A percentile compares a stretch with the other conserved stretches of the same genome.
phyloP scores from a whole-genome alignment of 2,329 filamentous ascomycete species.

The Gyromitra esculenta region DNA sequence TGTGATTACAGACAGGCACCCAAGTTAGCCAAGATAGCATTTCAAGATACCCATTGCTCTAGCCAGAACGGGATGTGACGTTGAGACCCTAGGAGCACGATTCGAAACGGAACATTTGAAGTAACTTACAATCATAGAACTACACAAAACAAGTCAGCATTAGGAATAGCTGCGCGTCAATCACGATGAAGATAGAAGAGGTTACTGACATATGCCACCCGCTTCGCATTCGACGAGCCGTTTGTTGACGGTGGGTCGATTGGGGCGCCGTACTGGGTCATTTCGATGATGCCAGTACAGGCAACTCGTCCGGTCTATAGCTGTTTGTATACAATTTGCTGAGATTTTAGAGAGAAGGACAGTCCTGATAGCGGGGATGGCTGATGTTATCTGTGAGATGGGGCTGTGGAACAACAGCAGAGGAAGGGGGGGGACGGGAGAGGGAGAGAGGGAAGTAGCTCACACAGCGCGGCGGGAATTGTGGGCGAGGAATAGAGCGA shows the following conservation, averaged over 20 bases:
- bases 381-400: conserved; percentile 17
- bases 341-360: conserved; percentile 5
- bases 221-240: conserved; percentile 55
- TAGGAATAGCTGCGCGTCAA: not conserved
- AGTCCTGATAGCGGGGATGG: conserved; percentile 4
- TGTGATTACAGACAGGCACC: conserved; percentile 34
- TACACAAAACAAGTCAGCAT: conserved; percentile 45
- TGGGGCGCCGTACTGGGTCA: conserved; percentile 52
- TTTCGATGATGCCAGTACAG: conserved; percentile 28
- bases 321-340: conserved; percentile 22
- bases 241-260: conserved; percentile 56
- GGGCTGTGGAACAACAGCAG: conserved; percentile 3
- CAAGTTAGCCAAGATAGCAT: conserved; percentile 42
- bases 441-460: conserved; percentile 17
- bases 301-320: conserved; percentile 15
- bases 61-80: conserved; percentile 8
- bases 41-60: conserved; percentile 2
- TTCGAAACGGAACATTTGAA: conserved; percentile 8
- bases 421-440: not conserved
- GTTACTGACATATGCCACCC: conserved; percentile 57
- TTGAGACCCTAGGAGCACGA: conserved; percentile 25
- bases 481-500: not conserved
- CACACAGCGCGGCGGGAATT: not conserved
- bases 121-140: conserved; percentile 58
- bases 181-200: conserved; percentile 3